Base-by-base conservation (phyloP, 768 basidiomycete genomes). In the Russula earlei region DNA sequence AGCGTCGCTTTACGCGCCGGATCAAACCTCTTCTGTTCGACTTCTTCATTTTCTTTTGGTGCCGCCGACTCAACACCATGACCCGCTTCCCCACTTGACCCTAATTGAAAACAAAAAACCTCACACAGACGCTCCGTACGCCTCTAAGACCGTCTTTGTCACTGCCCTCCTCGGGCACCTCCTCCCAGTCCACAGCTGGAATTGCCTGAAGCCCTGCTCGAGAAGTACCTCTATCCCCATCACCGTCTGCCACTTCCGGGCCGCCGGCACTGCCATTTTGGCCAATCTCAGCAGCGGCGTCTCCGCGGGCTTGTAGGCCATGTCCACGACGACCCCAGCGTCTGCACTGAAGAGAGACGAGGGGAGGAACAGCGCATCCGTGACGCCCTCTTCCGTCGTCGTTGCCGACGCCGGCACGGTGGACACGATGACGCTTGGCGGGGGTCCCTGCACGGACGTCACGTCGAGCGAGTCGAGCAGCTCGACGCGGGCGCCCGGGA, bases 291-390 rank as follows among this genome's bases (percentile, higher is more conserved):
- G 70, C 52, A 99, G 68, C 0, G 93, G 85, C 14, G 95, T 98
- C 62, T 82, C 77, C 3, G 84, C 80, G 0, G 94, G 96, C 63
- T 85, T 85, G 68, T 97, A 98, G 19, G 94, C 92, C 86, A 96
- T 88, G 63, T 99, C 96, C 11, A 98, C 77, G 11, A 93, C 85
- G 3, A 87, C 79, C 3, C 83, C 83, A 1, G 85, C 85, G n/a
- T 75, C 73, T 41, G 71, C 67, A 9, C 67, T 69, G 61, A 91
- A 85, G 20, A 96, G 65, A 12, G 74, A 70, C 8, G 62, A 54
- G 3, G 87, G 77, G 12, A 94, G 73, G 36, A 72, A 68, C 17
- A 90, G 69, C 11, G 72, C 70, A 19, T 68, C 67, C 17, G 37
- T 14, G 9, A 41, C 49, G 14, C 64, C 56, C 8, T 61, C 54